A percentile compares a stretch with the other conserved stretches of the same genome.
phyloP scores from a whole-genome alignment of 108 stramenopile genomes.

The Fragilaria crotonensis region DNA sequence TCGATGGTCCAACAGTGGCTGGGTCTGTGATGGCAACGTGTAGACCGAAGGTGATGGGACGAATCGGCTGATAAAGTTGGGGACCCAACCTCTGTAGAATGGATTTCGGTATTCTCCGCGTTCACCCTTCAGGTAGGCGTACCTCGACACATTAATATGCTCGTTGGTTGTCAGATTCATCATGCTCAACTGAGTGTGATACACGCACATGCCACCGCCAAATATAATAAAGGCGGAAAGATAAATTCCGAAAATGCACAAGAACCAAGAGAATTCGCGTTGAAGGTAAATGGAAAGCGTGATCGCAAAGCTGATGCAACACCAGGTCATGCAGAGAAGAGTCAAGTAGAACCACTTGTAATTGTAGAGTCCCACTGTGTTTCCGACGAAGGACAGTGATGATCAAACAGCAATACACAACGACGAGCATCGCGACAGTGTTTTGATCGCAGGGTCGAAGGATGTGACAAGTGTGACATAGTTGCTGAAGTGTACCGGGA shows the following conservation, averaged over 20 bases:
- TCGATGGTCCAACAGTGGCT: too few species aligned
- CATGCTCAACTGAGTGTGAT: conserved; percentile 82
- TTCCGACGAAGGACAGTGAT: conserved; percentile 97
- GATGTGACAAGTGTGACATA: conserved; percentile 96
- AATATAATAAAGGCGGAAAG: conserved; percentile 52
- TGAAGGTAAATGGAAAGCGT: conserved; percentile 46
- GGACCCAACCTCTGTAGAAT: conserved; percentile 64
- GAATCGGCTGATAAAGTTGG: conserved; percentile 28
- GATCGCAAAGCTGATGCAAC: conserved; percentile 18
- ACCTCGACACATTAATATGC: conserved; percentile 68
- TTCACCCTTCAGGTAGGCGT: conserved; percentile 72
- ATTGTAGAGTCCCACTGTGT: conserved; percentile 91
- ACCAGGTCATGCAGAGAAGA: conserved; percentile 43
- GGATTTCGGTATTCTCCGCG: conserved; percentile 72
- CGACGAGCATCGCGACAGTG: conserved; percentile 83
- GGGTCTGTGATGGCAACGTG: conserved; percentile 1
- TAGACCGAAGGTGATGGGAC: conserved; percentile 26
- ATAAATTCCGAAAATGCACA: conserved; percentile 49
- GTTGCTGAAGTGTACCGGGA: conserved; percentile 20
- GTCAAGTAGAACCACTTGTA: conserved; percentile 91
- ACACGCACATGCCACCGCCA: conserved; percentile 50
- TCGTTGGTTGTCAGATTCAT: conserved; percentile 95
- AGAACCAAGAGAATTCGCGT: conserved; percentile 13
- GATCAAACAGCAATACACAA: conserved; percentile 95
- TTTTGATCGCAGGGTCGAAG: conserved; percentile 90